Base-by-base conservation (phyloP, 441 rosid genomes). In the Pelargonium australe region DNA sequence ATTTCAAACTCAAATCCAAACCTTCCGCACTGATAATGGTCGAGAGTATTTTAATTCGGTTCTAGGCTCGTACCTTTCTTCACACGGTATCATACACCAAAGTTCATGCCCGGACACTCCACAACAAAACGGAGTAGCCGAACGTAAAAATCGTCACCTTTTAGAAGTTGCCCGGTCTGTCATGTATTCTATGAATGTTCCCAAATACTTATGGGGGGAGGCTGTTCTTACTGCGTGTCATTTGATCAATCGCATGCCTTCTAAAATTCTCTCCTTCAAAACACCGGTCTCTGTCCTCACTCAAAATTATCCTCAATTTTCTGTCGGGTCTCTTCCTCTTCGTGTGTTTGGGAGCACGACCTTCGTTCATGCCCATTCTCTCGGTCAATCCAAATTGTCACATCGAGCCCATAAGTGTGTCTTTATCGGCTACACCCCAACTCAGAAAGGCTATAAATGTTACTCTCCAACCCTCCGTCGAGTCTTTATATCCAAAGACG, bases 61-160 rank as follows among this genome's bases (percentile, higher is more conserved):
- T 10, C 25, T 28, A 13, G 17, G 43, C 6, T 20, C 2, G 7
- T 69, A 2, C 40, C 28, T 60, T 3, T 13, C 2, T 1, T 7
- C 8, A 60, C 34, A 41, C 8, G 37, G 7, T 10, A 60, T 57
- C 53, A n/a, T 34, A 14, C 57, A 60, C 20, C 57, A 69, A 13
- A 55, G 3, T 13, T 2, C 66, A 17, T 69, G 41, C 0, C 6
- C 7, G 0, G 31, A 37, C 7, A 60, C 57, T 13, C 72, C 65
- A 5, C 19, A 69, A 20, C 20, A 19, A 58, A 69, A 60, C 19
- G 41, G 57, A 0, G 19, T 69, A 0, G 16, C 34, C 0, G 0
- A 69, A 61, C 14, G 66, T 13, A 68, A 68, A 68, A 68, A 34
- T 68, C 4, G 17, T 9, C 72, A 68, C 13, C 14, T 68, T 1